Percentiles rank a stretch among this genome's conserved stretches.
Conservation (phyloP, 2,329 filamentous ascomycete genomes). For the Ceratocystis variospora region DNA sequence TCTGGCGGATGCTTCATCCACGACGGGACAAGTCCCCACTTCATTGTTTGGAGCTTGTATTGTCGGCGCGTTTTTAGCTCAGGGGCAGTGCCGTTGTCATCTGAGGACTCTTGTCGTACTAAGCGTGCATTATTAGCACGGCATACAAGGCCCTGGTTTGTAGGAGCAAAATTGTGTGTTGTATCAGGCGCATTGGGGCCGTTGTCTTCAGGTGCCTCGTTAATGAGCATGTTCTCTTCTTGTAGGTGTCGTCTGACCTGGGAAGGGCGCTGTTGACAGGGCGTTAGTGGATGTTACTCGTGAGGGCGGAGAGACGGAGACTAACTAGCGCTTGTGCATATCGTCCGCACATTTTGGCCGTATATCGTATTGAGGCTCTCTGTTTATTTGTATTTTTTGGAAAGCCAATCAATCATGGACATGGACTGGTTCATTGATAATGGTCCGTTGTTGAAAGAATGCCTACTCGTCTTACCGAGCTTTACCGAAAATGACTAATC, state of each 20-base stretch:
- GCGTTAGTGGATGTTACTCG: conserved; percentile 24
- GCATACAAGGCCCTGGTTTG: conserved; percentile 74
- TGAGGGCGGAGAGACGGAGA: not conserved
- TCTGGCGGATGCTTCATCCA: conserved; percentile 80
- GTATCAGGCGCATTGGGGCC: conserved; percentile 47
- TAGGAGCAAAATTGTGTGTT: conserved; percentile 86
- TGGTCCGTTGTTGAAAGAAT: not conserved
- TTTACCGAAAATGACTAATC: conserved; percentile 10
- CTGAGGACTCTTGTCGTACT: conserved; percentile 37
- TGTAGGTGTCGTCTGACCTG: conserved; percentile 62
- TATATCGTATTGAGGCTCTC: too few species aligned
- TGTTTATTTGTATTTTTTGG: too few species aligned
- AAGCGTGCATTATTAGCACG: conserved; percentile 38
- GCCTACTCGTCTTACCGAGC: not conserved
- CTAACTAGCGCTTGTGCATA: conserved; percentile 28
- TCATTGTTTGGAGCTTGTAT: conserved; percentile 85
- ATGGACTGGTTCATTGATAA: not conserved
- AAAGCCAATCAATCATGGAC: not conserved
- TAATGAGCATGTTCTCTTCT: conserved; percentile 58
- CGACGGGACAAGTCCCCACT: conserved; percentile 87
- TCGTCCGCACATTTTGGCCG: conserved; percentile 27
- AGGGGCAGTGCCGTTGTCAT: not conserved
- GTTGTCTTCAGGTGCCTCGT: conserved; percentile 59
- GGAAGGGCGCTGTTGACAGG: conserved; percentile 48
- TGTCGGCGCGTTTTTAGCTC: conserved; percentile 27